phyloP scores from a whole-genome alignment of 768 basidiomycete species.

The Amanita rubescens region DNA sequence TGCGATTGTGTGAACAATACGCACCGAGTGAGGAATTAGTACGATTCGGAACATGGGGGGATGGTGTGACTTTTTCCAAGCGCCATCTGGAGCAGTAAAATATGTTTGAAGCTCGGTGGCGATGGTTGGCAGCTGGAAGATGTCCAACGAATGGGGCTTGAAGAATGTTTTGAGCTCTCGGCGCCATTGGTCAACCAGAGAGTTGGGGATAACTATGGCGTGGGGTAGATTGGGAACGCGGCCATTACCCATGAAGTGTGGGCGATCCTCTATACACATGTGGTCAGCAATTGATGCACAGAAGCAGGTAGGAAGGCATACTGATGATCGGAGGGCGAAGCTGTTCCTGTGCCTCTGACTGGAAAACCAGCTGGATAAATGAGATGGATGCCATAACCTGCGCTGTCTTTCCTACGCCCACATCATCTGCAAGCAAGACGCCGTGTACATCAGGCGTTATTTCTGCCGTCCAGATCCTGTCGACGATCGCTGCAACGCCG shows the following conservation, averaged over 20 bases:
- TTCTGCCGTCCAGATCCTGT: neutral
- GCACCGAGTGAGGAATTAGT: neutral
- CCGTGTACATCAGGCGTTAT: neutral
- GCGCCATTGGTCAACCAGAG: constrained; percentile 18
- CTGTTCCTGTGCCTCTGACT: neutral
- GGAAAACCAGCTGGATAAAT: neutral
- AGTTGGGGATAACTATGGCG: constrained; percentile 15
- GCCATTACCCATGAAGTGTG: neutral
- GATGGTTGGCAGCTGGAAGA: neutral
- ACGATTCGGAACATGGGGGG: neutral
- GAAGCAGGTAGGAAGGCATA: too few relatives aligned
- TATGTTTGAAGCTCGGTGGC: neutral
- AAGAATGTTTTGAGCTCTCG: constrained; percentile 7
- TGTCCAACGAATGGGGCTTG: neutral
- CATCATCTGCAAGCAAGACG: neutral
- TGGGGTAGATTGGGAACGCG: constrained; percentile 11
- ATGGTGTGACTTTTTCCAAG: neutral
- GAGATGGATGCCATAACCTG: neutral
- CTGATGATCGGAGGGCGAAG: too few relatives aligned
- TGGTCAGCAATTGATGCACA: too few relatives aligned
- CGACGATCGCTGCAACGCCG: neutral
- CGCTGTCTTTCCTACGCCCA: neutral
- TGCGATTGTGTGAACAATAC: neutral
- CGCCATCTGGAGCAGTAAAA: neutral
- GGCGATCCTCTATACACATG: neutral